Percentiles rank a stretch among this genome's conserved stretches.
phyloP scores from a whole-genome alignment of 2,329 filamentous ascomycete species.

The Aspergillus quadrilineatus region DNA sequence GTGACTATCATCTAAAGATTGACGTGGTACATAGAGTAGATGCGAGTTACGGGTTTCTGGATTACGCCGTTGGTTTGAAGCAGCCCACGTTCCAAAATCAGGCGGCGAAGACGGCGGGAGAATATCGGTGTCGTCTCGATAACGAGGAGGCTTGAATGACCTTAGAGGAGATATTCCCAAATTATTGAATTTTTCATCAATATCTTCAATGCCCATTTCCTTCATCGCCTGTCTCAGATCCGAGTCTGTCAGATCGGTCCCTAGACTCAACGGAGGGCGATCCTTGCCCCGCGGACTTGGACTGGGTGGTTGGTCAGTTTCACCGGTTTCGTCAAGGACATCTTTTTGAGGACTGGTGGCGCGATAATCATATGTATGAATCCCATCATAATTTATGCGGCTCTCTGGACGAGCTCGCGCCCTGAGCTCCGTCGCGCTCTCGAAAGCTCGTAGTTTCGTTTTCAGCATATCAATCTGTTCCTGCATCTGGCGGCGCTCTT shows the following conservation, averaged over 20 bases:
- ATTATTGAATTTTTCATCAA: slow-evolving; percentile 28
- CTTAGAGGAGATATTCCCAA: slow-evolving; percentile 23
- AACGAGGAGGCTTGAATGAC: slow-evolving; percentile 13
- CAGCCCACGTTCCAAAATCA: slow-evolving; percentile 22
- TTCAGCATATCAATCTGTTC: slow-evolving; percentile 40
- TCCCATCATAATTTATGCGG: slow-evolving; percentile 30
- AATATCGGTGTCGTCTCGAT: slow-evolving; percentile 16
- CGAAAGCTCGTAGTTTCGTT: slow-evolving; percentile 30
- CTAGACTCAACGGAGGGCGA: slow-evolving; percentile 18
- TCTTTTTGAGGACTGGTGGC: slow-evolving; percentile 21
- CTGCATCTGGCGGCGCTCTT: slow-evolving; percentile 41
- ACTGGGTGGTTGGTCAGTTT: slow-evolving; percentile 34
- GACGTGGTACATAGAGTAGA: slow-evolving; percentile 25
- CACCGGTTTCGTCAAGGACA: slow-evolving; percentile 29
- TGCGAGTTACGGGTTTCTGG: slow-evolving; percentile 27
- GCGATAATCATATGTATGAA: slow-evolving; percentile 30
- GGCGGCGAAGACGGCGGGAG: slow-evolving; percentile 36
- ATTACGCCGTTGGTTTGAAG: slow-evolving; percentile 23
- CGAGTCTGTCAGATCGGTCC: slow-evolving; percentile 17
- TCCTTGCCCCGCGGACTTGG: slow-evolving; percentile 37
- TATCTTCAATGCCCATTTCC: slow-evolving; percentile 27
- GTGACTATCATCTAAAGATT: slow-evolving; percentile 18
- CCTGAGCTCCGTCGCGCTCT: slow-evolving; percentile 25
- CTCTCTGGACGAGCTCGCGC: slow-evolving; percentile 25
- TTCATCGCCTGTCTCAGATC: slow-evolving; percentile 26